Evolutionary conservation across 108 stramenopile genomes (phyloP), one percentile per base, ranked within the genome.

Genomic region (Cyclostephanos tholiformis): DNA sequence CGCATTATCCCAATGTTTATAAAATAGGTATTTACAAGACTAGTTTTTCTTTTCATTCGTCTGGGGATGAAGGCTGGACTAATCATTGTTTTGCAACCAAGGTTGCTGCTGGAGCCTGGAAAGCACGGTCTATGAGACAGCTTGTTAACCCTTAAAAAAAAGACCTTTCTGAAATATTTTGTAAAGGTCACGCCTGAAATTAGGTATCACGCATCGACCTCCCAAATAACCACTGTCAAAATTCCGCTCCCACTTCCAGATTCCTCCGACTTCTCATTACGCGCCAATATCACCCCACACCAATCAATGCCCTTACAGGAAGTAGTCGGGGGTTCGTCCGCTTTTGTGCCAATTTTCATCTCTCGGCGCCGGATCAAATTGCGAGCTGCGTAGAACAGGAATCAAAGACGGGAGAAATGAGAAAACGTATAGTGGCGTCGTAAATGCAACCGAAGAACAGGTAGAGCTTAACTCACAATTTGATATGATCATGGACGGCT

Each of bases 291-390:
- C 2, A 1, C 50, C 38, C n/a, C 11, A 51, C 67, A 68, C 0
- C 14, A 38, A 19, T 36, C 20, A 20, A 14, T 25, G 65, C 9
- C 32, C 17, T 58, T 88, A 94, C 67, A 94, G 84, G 65, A 94
- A 89, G 73, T 91, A 94, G 59, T 91, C 89, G 19, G 90, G 90
- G 41, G 89, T 94, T 65, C 90, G 62, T 43, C 86, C 82, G 53
- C 89, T 90, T 64, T 91, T 91, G 52, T 89, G 90, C 85, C 89
- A 91, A 65, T 70, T 85, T 82, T 88, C 87, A 75, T 94, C 93
- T 32, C 90, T 75, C 43, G 87, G 87, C 39, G 89, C 88, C 30
- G 93, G 90, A 49, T 91, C 90, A 53, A 88, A 89, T 81, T 94
- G 88, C 56, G 89, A 87, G 73, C 87, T 87, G 50, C 1, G 26